These are phyloP conservation scores for Penicillium lividum DNA, from an alignment of 495 filamentous ascomycete genomes.

Conservation along the genomic window DNA sequence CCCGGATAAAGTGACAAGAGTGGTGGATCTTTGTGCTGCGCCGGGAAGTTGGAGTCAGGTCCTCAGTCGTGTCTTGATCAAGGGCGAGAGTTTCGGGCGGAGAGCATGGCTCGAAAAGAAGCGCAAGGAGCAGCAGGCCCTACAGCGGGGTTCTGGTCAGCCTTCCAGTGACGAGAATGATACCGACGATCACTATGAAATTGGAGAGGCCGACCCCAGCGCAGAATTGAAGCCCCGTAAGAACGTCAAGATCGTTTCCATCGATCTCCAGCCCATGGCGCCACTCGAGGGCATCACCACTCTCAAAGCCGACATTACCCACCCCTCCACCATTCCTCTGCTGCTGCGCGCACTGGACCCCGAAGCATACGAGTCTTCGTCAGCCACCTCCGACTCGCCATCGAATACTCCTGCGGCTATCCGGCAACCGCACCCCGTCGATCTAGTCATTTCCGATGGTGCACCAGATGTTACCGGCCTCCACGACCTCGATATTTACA, in stretches of 20 bases:
- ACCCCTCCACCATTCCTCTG: constrained; percentile 89
- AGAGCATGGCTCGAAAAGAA: constrained; percentile 83
- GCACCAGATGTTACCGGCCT: constrained; percentile 96
- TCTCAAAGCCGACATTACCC: constrained; percentile 92
- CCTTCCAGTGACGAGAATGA: constrained; percentile 23
- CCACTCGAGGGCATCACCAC: constrained; percentile 89
- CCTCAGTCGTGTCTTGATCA: constrained; percentile 86
- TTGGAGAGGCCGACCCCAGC: constrained; percentile 33
- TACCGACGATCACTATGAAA: constrained; percentile 20
- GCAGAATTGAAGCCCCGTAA: constrained; percentile 56
- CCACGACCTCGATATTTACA: constrained; percentile 96
- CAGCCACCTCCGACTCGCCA: constrained; percentile 24
- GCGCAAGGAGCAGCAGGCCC: constrained; percentile 48
- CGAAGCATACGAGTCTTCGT: constrained; percentile 61
- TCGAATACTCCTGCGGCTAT: constrained; percentile 34
- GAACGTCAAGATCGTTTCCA: constrained; percentile 89
- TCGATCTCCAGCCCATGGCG: constrained; percentile 94
- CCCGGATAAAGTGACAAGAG: constrained; percentile 72
- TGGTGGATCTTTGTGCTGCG: constrained; percentile 94
- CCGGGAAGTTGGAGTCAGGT: constrained; percentile 98
- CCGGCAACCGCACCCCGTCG: constrained; percentile 69
- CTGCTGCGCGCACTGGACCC: constrained; percentile 83
- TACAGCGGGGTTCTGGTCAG: constrained; percentile 36
- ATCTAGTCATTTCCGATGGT: constrained; percentile 91
- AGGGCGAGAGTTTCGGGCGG: constrained; percentile 84